Conservation (phyloP, 2,329 filamentous ascomycete genomes). For the Graphiopsis chlorocephala region DNA sequence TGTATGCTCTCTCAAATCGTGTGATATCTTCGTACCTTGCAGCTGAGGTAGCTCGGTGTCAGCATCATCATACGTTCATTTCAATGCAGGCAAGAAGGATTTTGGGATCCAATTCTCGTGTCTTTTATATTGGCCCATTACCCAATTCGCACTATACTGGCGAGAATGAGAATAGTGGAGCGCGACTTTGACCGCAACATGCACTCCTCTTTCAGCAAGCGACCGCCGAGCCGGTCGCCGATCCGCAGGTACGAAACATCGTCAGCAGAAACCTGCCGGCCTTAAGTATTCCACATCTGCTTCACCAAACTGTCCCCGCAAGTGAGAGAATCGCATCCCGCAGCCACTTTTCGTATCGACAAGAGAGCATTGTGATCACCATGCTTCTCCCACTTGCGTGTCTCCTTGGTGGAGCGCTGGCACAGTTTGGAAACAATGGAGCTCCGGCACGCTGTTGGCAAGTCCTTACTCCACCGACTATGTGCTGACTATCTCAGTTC, state of each 20-base stretch:
- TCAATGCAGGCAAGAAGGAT: conserved; percentile 2
- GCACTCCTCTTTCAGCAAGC: conserved; percentile 16
- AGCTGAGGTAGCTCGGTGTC: conserved; percentile 2
- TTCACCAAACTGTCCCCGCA: neutral
- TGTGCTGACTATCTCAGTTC: conserved; percentile 14
- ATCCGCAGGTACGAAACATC: conserved; percentile 11
- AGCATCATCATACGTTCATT: conserved; percentile 7
- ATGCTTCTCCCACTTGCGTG: conserved; percentile 16
- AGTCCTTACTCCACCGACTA: conserved; percentile 1
- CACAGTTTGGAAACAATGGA: conserved; percentile 17
- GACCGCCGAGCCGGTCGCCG: conserved; percentile 14
- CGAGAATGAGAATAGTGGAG: conserved; percentile 12
- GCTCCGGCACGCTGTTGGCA: conserved; percentile 16
- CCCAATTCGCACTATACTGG: conserved; percentile 5
- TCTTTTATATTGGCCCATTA: conserved; percentile 10
- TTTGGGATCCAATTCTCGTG: conserved; percentile 6
- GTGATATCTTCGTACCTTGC: conserved; percentile 10
- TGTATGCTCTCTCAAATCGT: neutral
- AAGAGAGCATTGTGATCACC: neutral
- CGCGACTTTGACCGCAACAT: conserved; percentile 14
- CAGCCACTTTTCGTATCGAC: neutral
- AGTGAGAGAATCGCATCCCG: neutral
- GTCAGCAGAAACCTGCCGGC: neutral
- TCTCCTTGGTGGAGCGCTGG: conserved; percentile 9
- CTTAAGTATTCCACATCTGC: conserved; percentile 12